Conservation (phyloP, 305 asterid species). For the Euphrasia arctica region DNA sequence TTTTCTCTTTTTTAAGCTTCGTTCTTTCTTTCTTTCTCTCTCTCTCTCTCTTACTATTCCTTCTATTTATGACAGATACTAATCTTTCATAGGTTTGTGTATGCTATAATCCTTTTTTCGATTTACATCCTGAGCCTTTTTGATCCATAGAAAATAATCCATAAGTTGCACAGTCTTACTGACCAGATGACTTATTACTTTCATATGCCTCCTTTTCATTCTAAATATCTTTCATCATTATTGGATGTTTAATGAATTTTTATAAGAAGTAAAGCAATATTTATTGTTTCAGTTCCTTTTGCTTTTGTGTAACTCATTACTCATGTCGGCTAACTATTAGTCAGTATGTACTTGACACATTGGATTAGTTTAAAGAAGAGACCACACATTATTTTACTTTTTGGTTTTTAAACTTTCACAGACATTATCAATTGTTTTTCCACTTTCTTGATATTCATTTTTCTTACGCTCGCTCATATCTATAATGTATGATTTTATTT, state of each 20-base stretch:
- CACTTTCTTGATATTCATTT: background rate
- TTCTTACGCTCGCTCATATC: background rate
- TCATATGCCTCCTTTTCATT: slow-evolving; percentile 4
- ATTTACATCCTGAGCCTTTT: slow-evolving; percentile 9
- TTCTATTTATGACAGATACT: background rate
- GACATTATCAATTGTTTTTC: background rate
- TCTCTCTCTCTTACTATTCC: background rate
- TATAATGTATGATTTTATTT: background rate
- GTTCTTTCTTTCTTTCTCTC: background rate
- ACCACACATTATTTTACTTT: background rate
- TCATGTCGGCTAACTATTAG: background rate
- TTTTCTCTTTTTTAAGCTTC: background rate
- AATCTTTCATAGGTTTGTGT: slow-evolving; percentile 8
- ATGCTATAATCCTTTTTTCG: background rate
- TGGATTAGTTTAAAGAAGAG: background rate
- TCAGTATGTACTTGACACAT: slow-evolving; percentile 7
- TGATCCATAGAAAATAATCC: slow-evolving; percentile 17
- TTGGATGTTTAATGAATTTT: background rate
- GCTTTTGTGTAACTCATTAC: too few relatives aligned
- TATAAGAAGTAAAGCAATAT: background rate
- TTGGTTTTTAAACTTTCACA: background rate
- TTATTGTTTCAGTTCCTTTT: background rate
- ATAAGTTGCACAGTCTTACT: slow-evolving; percentile 7
- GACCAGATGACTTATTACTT: slow-evolving; percentile 11
- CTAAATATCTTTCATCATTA: background rate